phyloP scores from a whole-genome alignment of 75 land plant genomes.

The Sequoia sempervirens region DNA sequence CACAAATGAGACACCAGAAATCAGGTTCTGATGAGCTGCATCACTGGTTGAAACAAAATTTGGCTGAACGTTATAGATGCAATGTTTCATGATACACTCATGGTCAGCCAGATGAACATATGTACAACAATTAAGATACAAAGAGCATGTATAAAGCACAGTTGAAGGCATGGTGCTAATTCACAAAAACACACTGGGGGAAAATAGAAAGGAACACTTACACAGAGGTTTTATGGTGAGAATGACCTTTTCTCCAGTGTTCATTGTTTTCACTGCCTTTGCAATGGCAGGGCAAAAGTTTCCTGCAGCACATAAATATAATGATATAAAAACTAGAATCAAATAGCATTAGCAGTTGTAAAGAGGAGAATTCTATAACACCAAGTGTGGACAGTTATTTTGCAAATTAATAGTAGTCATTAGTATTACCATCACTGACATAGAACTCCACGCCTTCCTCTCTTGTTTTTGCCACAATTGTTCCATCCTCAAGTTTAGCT shows the following conservation, averaged over 20 bases:
- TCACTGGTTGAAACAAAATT: not conserved
- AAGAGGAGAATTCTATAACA: not conserved
- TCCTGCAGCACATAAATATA: conserved; percentile 19
- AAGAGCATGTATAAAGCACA: not conserved
- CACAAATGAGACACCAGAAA: not conserved
- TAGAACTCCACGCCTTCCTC: conserved; percentile 44
- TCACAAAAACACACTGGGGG: not conserved
- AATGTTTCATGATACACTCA: not conserved
- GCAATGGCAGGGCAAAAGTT: conserved; percentile 47
- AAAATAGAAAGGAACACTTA: conserved; percentile 11
- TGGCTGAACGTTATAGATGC: not conserved
- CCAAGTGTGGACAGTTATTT: not conserved
- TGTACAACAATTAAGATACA: not conserved
- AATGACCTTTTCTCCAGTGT: conserved; percentile 38
- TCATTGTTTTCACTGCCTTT: conserved; percentile 52
- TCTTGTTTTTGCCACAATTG: conserved; percentile 26
- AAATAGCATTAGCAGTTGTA: not conserved
- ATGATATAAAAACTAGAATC: not conserved
- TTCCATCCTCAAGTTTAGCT: conserved; percentile 28
- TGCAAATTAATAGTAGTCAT: not conserved
- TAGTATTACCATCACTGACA: conserved; percentile 33
- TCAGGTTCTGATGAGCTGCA: not conserved
- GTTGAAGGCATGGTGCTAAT: not conserved
- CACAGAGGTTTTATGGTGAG: conserved; percentile 40
- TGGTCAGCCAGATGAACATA: not conserved